phyloP scores from a whole-genome alignment of 2,329 filamentous ascomycete genomes.

The Trichophyton mentagrophytes region DNA sequence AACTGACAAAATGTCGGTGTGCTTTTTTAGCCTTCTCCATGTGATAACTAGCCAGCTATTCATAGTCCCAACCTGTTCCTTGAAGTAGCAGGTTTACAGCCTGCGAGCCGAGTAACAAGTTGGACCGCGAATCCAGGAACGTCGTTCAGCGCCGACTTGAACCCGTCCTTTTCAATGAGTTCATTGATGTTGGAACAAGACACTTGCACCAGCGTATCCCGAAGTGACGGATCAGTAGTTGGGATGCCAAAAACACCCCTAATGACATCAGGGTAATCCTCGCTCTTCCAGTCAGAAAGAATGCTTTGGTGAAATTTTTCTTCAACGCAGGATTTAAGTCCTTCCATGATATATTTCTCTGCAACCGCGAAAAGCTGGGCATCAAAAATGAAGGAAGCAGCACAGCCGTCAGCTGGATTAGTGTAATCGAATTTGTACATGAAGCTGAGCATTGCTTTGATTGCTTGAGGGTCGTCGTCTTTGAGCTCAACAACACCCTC shows the following conservation, averaged over 20 bases:
- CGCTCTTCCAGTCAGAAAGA: background rate
- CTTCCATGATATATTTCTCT: background rate
- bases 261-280: background rate
- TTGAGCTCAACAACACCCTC: slow-evolving; percentile 11
- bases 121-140: background rate
- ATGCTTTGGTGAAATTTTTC: background rate
- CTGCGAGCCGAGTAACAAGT: background rate
- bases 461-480: slow-evolving; percentile 14
- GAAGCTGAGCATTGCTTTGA: slow-evolving; percentile 18
- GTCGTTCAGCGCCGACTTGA: background rate
- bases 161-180: background rate
- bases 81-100: too few relatives aligned
- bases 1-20: too few relatives aligned
- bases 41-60: too few relatives aligned
- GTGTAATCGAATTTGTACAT: slow-evolving; percentile 16
- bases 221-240: background rate
- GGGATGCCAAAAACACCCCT: background rate
- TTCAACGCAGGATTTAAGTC: background rate
- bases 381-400: background rate
- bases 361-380: background rate
- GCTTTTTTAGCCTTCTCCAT: too few relatives aligned
- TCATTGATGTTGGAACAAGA: background rate
- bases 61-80: too few relatives aligned
- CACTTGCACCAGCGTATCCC: background rate
- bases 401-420: too few relatives aligned